Evolutionary conservation across 805 yeast genomes (phyloP).

Genomic region (Saccharomycopsis malanga): DNA sequence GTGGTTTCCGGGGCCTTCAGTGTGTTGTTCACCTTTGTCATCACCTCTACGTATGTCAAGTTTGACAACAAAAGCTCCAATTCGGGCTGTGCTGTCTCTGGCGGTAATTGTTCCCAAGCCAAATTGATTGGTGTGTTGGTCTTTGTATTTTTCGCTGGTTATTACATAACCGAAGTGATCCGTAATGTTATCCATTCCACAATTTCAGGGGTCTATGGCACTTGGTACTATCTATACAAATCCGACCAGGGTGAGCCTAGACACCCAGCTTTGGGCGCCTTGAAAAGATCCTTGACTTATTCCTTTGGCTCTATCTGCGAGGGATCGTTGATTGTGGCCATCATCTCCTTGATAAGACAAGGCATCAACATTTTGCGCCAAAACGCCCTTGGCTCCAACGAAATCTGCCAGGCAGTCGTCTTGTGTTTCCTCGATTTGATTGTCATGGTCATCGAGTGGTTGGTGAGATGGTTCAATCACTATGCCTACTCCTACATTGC

Average conservation of each 20-base stretch:
- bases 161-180: conserved; percentile 73
- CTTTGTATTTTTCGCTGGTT: conserved; percentile 76
- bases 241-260: conserved; percentile 74
- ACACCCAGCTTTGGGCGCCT: conserved; percentile 75
- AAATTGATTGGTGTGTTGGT: conserved; percentile 65
- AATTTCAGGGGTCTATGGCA: conserved; percentile 77
- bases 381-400: conserved; percentile 44
- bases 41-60: conserved; percentile 73
- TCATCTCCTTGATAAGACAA: conserved; percentile 61
- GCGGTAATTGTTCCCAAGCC: conserved; percentile 51
- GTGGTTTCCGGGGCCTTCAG: conserved; percentile 55
- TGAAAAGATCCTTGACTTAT: conserved; percentile 71
- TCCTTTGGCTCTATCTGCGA: conserved; percentile 88
- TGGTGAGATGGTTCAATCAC: conserved; percentile 78
- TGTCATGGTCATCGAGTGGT: conserved; percentile 65
- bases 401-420: conserved; percentile 45
- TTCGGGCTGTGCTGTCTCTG: conserved; percentile 43
- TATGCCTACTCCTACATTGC: conserved; percentile 87
- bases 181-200: conserved; percentile 76
- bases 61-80: conserved; percentile 52
- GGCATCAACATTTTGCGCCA: conserved; percentile 46
- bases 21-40: conserved; percentile 54
- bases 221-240: conserved; percentile 79
- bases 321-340: conserved; percentile 67
- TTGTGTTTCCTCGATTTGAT: conserved; percentile 51